Evolutionary conservation across 106 monocot genomes (phyloP).

Genomic region (Cymbidium sinense): DNA sequence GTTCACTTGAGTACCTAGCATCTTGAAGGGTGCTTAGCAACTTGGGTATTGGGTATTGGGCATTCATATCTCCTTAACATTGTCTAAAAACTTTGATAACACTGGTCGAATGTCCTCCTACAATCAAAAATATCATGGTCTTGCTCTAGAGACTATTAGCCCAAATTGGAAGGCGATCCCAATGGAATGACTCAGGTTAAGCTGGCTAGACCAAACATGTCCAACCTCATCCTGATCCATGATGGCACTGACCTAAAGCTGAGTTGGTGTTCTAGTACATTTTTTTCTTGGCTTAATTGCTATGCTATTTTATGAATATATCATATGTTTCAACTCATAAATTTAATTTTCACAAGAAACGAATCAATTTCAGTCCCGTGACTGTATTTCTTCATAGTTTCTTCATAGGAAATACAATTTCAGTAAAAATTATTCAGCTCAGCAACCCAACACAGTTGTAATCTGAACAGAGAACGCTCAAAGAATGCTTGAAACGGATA

Average conservation of each 20-base stretch:
- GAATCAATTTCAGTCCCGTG: too few species aligned
- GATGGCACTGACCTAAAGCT: neutral
- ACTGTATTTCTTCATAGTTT: neutral
- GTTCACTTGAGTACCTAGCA: neutral
- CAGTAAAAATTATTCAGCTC: neutral
- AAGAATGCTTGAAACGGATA: neutral
- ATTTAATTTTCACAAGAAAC: neutral
- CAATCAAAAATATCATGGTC: neutral
- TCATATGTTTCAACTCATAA: neutral
- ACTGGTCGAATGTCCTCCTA: neutral
- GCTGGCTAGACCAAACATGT: neutral
- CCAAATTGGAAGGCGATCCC: neutral
- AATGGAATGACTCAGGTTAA: too few species aligned
- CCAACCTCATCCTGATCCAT: neutral
- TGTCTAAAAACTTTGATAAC: neutral
- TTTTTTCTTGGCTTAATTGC: neutral
- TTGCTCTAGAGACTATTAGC: neutral
- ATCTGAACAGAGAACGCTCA: neutral
- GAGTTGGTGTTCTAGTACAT: neutral
- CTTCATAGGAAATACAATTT: neutral
- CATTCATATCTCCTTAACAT: neutral
- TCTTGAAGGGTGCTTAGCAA: neutral
- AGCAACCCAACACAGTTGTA: neutral
- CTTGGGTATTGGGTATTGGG: neutral
- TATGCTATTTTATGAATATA: neutral